phyloP scores from a whole-genome alignment of 331 rosid species.

The Saraca asoca region DNA sequence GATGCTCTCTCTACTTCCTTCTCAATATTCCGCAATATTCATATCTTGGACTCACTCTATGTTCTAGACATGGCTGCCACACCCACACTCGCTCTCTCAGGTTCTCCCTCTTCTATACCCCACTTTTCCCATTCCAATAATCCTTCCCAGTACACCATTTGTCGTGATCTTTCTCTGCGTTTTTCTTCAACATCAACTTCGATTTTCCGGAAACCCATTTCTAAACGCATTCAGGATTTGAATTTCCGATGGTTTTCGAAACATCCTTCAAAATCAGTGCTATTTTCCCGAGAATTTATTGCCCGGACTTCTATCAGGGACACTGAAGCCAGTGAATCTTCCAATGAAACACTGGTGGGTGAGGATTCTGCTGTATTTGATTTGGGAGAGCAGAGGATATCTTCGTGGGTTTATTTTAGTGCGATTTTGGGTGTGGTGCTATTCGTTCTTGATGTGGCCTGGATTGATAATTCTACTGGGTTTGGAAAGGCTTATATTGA shows the following conservation, averaged over 20 bases:
- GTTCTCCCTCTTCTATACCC: slow-evolving; percentile 22
- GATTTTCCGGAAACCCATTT: slow-evolving; percentile 3
- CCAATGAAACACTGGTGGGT: slow-evolving; percentile 40
- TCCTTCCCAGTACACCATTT: background rate
- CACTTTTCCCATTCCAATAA: slow-evolving; percentile 21
- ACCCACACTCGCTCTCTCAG: slow-evolving; percentile 32
- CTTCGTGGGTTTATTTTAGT: slow-evolving; percentile 65
- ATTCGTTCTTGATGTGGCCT: slow-evolving; percentile 55
- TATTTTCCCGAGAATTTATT: slow-evolving; percentile 24
- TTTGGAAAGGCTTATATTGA: slow-evolving; percentile 66
- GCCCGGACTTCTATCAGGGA: slow-evolving; percentile 44
- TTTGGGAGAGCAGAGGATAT: slow-evolving; percentile 64
- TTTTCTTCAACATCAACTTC: background rate
- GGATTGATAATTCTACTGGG: slow-evolving; percentile 77
- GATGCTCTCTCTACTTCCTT: too few species aligned
- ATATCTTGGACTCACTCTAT: background rate
- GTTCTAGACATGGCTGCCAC: slow-evolving; percentile 27
- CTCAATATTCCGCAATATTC: too few species aligned
- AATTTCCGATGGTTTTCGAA: background rate
- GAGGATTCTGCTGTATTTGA: slow-evolving; percentile 75
- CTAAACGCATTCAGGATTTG: background rate
- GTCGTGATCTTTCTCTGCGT: slow-evolving; percentile 5
- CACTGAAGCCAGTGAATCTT: slow-evolving; percentile 8
- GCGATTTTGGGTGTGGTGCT: slow-evolving; percentile 65
- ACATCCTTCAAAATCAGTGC: background rate